Percentiles rank a stretch among this genome's conserved stretches.
Conservation (phyloP, 129 eudicot species). For the Deinandra increscens region DNA sequence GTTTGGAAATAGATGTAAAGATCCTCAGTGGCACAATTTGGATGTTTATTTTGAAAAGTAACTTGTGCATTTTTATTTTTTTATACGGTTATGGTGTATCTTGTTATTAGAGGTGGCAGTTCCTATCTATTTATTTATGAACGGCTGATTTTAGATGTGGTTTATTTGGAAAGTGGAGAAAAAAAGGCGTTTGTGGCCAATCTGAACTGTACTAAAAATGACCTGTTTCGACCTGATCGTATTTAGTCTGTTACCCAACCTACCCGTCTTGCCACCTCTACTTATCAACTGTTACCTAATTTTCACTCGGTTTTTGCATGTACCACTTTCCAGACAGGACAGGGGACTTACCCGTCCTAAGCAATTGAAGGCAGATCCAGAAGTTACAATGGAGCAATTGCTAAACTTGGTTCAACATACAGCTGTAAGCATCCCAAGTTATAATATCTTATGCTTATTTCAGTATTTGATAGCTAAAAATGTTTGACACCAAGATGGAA, state of each 20-base stretch:
- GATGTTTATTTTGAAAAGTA: conserved; percentile 92
- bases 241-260: neutral
- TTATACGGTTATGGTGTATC: neutral
- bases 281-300: conserved; percentile 8
- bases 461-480: neutral
- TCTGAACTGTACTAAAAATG: neutral
- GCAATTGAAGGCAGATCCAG: conserved; percentile 56
- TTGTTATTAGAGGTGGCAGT: conserved; percentile 23
- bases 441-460: too few relatives aligned
- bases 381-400: conserved; percentile 60
- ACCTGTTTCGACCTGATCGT: neutral
- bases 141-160: neutral
- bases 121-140: neutral
- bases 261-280: conserved; percentile 14
- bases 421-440: conserved; percentile 54
- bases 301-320: neutral
- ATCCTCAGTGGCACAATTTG: conserved; percentile 98
- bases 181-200: too few relatives aligned
- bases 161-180: too few relatives aligned
- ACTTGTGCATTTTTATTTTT: conserved; percentile 16
- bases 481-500: neutral
- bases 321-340: conserved; percentile 47
- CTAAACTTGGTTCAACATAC: conserved; percentile 70
- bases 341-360: conserved; percentile 62
- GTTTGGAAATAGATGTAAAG: conserved; percentile 93